A percentile compares a stretch with the other conserved stretches of the same genome.
Evolutionary conservation across 441 rosid species (phyloP).

Genomic region (Populus hybrid): DNA sequence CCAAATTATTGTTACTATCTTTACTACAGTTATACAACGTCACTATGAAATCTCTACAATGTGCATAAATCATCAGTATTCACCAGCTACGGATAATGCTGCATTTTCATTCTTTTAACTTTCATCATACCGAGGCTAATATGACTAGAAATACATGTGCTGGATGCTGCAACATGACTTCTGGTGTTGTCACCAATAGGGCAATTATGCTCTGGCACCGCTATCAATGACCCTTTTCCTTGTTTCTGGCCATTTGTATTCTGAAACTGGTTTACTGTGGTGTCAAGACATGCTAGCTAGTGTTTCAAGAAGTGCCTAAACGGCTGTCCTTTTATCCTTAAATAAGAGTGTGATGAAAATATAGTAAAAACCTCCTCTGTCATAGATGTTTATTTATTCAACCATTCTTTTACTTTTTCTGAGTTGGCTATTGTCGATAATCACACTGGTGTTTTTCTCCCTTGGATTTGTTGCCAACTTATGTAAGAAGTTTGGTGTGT

Average conservation of each 20-base stretch:
- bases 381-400: not conserved
- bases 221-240: not conserved
- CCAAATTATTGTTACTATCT: not conserved
- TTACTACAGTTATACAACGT: not conserved
- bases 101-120: not conserved
- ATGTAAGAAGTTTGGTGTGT: not conserved
- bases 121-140: not conserved
- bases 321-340: not conserved
- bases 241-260: not conserved
- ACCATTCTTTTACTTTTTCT: not conserved
- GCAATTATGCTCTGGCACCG: not conserved
- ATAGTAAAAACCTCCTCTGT: not conserved
- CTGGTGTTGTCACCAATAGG: not conserved
- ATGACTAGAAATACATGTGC: not conserved
- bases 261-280: not conserved
- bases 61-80: not conserved
- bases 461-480: not conserved
- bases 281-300: not conserved
- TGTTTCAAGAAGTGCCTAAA: not conserved
- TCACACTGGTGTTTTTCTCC: not conserved
- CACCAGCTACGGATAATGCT: not conserved
- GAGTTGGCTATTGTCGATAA: not conserved
- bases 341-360: not conserved
- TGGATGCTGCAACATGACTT: not conserved
- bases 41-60: not conserved